phyloP scores from a whole-genome alignment of 2,329 filamentous ascomycete genomes.

The Exophiala sideris region DNA sequence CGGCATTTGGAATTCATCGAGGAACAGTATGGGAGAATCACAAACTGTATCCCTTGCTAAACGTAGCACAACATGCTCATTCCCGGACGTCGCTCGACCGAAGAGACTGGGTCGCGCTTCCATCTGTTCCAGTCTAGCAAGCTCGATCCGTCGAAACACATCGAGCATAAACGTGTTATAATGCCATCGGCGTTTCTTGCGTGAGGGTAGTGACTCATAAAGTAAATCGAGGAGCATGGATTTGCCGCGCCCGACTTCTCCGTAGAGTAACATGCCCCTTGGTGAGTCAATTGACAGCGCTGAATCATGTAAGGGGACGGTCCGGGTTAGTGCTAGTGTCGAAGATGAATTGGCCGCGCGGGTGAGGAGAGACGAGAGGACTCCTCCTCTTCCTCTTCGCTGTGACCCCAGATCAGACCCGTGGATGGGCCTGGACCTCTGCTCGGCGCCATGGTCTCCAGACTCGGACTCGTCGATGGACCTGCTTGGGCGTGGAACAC shows the following conservation, averaged over 20 bases:
- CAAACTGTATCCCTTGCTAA: conserved; percentile 73
- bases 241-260: conserved; percentile 79
- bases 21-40: conserved; percentile 70
- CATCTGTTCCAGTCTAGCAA: conserved; percentile 48
- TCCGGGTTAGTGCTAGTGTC: conserved; percentile 61
- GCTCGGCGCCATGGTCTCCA: conserved; percentile 28
- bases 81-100: conserved; percentile 30
- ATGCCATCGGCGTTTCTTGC: conserved; percentile 72
- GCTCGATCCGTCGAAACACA: conserved; percentile 68
- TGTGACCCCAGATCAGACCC: no score
- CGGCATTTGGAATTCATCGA: conserved; percentile 81
- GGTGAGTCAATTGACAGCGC: conserved; percentile 71
- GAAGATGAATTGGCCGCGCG: conserved; percentile 31
- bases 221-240: conserved; percentile 81
- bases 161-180: conserved; percentile 87
- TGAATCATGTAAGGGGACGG: conserved; percentile 67
- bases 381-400: neutral
- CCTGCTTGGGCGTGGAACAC: no score
- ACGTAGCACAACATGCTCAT: conserved; percentile 68
- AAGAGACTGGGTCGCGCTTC: conserved; percentile 7
- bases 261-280: conserved; percentile 71
- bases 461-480: conserved; percentile 39
- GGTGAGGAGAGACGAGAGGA: conserved; percentile 3
- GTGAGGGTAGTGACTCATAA: conserved; percentile 71
- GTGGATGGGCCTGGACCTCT: conserved; percentile 14